Base-by-base conservation (phyloP, 192 early-diverging fungal genomes). In the Dissophora ornata region DNA sequence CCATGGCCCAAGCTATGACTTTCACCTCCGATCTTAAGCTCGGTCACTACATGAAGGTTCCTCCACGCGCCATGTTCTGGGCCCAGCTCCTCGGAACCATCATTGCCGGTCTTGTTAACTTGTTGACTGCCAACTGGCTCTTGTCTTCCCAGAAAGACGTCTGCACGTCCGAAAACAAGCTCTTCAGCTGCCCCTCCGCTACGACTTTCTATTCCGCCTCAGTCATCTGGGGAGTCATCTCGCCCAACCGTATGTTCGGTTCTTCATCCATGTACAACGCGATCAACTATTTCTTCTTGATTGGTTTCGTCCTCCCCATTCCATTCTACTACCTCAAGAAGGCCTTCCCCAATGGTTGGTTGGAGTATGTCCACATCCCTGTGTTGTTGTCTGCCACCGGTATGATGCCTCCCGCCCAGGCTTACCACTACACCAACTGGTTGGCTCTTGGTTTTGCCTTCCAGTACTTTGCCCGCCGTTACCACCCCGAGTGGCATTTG, bases 171-270 rank as follows among this genome's bases (percentile, higher is more conserved):
- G 54, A 2, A 0, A 84, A 66, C 12, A 44, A 49, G 47, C 70
- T 78, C n/a, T 86, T 80, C 53, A 62, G 67, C 40, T 86, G 85
- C 49, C 78, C 79, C 47, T 77, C 53, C 29, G 83, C 83, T 53
- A 54, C 22, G 1, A 83, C 82, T 34, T 94, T 29, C n/a, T n/a
- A n/a, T n/a, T n/a, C n/a, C n/a, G n/a, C n/a, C n/a, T n/a, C n/a
- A n/a, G n/a, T n/a, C n/a, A 87, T 94, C 52, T 94, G 91, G 91
- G 92, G 92, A 32, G 82, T 86, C 21, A 89, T 94, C 66, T 87
- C 88, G 32, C 89, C 92, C 11, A 55, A 53, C 22, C 71, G 82
- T 0, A 87, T 92, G 83, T 92, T 91, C 50, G 79, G 68, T 9
- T 12, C 57, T 40, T 47, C 73, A 2, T 79, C 77, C 12, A 69